These are phyloP conservation scores for Phytophthora multivora DNA, from an alignment of 352 stramenopile genomes.

Conservation along the genomic window DNA sequence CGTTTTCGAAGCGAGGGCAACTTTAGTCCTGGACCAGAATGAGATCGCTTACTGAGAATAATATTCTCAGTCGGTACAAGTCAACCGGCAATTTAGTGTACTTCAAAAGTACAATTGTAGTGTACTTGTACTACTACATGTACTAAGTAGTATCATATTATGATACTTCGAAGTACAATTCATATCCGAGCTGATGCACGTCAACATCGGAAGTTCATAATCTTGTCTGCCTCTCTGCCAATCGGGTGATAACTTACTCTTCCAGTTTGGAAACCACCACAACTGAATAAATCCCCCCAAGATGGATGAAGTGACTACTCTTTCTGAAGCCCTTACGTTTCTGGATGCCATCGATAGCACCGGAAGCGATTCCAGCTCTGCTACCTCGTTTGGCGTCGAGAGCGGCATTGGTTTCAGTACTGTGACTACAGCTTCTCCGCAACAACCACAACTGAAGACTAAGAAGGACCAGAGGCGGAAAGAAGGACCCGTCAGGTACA, in stretches of 20 bases:
- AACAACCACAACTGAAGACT: slow-evolving; percentile 4
- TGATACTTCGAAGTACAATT: too few species aligned
- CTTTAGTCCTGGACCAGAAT: too few species aligned
- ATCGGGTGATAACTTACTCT: background rate
- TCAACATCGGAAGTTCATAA: slow-evolving; percentile 6
- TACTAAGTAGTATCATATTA: too few species aligned
- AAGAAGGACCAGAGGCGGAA: slow-evolving; percentile 26
- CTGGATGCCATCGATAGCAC: slow-evolving; percentile 17
- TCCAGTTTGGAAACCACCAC: background rate
- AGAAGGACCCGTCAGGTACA: slow-evolving; percentile 25
- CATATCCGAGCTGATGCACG: too few species aligned
- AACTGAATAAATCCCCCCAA: background rate
- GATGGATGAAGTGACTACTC: slow-evolving; percentile 6
- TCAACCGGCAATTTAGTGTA: too few species aligned
- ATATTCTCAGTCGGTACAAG: too few species aligned
- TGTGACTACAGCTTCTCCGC: background rate
- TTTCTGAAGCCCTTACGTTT: slow-evolving; percentile 16
- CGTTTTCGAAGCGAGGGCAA: too few species aligned
- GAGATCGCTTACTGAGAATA: too few species aligned
- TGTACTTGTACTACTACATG: too few species aligned
- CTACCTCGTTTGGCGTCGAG: background rate
- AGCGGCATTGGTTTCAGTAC: background rate
- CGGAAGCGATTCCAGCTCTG: slow-evolving; percentile 20
- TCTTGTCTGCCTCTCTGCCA: background rate
- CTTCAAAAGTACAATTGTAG: too few species aligned